Evolutionary conservation across 1,139 yeast genomes (phyloP), one percentile per base, ranked within the genome.

Genomic region (Debaryomyces robertsiae): DNA sequence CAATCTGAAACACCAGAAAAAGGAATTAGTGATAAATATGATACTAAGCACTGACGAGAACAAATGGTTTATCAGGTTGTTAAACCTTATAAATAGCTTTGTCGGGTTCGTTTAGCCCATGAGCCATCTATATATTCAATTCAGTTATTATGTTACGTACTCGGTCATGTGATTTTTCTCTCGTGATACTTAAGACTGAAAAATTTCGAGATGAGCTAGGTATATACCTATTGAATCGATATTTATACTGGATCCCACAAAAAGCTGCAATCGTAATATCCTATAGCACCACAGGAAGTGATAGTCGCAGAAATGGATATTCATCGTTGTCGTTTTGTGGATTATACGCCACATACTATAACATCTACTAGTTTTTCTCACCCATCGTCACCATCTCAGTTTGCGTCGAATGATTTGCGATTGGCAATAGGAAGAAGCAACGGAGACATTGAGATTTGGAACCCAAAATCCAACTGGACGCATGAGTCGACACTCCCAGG

Each of bases 371-470:
- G 91, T 2, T 93, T 91, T 60, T 86, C 95, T 18, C 88, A 84
- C 54, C 59, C 63, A n/a, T 76, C 88, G 1, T 59, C 71, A 7
- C 54, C 63, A n/a, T 63, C 70, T 36, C 59, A 58, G 32, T 60
- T 76, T 25, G 75, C 85, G 1, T 82, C 93, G 1, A 59, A 69
- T 25, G 83, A 81, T 46, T 69, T 90, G 44, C 77, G 96, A 46
- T 68, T 93, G 38, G 98, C 98, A 1, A 85, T 93, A 3, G 98
- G 98, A 15, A 77, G 98, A 61, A 79, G 89, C 38, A 91, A 93
- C 60, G 99, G 99, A 36, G 93, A 90, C 55, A 86, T 94, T 45
- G 98, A 94, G 62, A 82, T 94, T 32, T 94, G 98, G 98, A 89
- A 89, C 60, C 98, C 98, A 14, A 71, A 81, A 54, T 72, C 75